Base-by-base conservation (phyloP, 352 stramenopile species). In the Pythium scleroteichum region DNA sequence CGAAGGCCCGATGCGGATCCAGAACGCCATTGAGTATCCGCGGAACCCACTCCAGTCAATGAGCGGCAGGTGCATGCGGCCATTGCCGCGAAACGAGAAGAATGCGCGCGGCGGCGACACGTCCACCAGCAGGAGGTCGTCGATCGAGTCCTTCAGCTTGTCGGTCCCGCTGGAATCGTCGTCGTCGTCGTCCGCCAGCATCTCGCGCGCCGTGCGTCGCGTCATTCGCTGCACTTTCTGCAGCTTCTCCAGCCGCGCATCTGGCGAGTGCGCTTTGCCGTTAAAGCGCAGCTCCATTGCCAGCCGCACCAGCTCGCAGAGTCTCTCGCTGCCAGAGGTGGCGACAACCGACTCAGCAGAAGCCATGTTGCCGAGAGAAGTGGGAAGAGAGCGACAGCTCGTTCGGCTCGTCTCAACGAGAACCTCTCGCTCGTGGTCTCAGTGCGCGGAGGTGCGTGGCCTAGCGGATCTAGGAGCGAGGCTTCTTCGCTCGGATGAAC, bases 31-130 rank as follows among this genome's bases (percentile, higher is more conserved):
- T 4, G 86, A 85, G 64, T 92, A 95, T 0, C 83, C 83, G 23
- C 86, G 80, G 59, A 95, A 95, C 17, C 75, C 71, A 17, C 69
- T 74, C 86, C 86, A 95, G 61, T 92, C 80, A 29, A 95, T 71
- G 22, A 89, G 77, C 4, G 86, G 86, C 26, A 95, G 61, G 45
- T 87, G 72, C 73, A 95, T 85, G n/a, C 71, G 66, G 14, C 82
- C 78, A 23, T 80, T 87, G 16, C 77, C 76, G 4, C 53, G 74
- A 38, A 94, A 86, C 29, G 59, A 69, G 40, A 91, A 92, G 64
- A 87, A 91, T 56, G 82, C 78, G 3, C 63, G 72, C 16, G 85
- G 82, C 23, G 78, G 81, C 39, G 71, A 38, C 10, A 89, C 78
- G 4, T 19, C 14, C 26, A 70, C 56, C 2, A 6, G 10, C 53